Evolutionary conservation across 2,329 filamentous ascomycete genomes (phyloP), one percentile per base, ranked within the genome.

Genomic region (Trichoderma hamatum): DNA sequence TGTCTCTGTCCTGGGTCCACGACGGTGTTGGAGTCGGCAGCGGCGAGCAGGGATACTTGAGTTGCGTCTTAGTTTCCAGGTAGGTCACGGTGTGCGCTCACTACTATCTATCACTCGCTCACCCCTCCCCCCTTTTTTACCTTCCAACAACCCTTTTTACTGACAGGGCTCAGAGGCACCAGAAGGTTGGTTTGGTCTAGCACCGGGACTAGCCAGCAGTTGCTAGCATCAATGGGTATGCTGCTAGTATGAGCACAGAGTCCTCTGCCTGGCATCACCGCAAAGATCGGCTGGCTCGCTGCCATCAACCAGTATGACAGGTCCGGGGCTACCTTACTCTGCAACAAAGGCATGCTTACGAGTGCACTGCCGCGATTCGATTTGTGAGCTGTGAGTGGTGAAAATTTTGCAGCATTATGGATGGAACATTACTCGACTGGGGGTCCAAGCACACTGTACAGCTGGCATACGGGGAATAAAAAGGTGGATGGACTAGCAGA

Each of bases 391-490:
- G 39, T 21, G 63, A 58, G 19, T 59, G 39, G 54, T 36, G 63
- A 59, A 49, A 67, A 51, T 11, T 49, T 56, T 58, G 52, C 36
- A 26, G 63, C 52, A 28, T 46, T 46, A 28, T 34, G 36, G 34
- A 49, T 66, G 52, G 63, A 56, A 58, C 52, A 39, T 39, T 67
- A 46, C 34, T 58, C 19, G 63, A 67, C 63, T 43, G 6, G 63
- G 63, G 63, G 63, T 43, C 39, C 28, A 67, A 39, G 54, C 63
- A 67, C 63, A 51, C 49, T 67, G 63, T 59, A 67, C 63, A 67
- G 63, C 63, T 67, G 63, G 63, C 63, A 67, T 67, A 54, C 51
- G 67, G 67, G 67, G 43, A 51, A 69, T 69, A 62, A 56, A 69
- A 63, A 58, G 49, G 59, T 58, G 58, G 60, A 58, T 49, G 67